Evolutionary conservation across 2,329 filamentous ascomycete genomes (phyloP), one percentile per base, ranked within the genome.

Genomic region (Xylariomycetidae sp.): DNA sequence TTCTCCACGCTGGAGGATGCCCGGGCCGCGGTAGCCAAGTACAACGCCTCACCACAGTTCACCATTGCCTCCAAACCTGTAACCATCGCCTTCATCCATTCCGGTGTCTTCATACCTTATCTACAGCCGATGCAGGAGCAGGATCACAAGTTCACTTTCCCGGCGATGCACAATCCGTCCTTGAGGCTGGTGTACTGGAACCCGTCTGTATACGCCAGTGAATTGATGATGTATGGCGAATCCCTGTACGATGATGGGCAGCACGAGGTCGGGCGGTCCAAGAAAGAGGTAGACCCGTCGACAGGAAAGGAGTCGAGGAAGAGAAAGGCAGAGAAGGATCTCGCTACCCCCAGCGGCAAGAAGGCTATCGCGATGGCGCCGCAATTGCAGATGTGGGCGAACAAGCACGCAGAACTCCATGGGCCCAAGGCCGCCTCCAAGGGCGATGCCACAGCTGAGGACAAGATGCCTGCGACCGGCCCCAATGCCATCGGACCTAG

Each of bases 91-190:
- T 87, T 83, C 46, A 88, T 89, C 24, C 85, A 92, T 44, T 76
- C 84, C n/a, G 85, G 85, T 5, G 85, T 92, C 3, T 92, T 93
- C 50, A 75, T 89, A 10, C 85, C 83, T 1, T 80, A 84, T 26
- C 68, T 82, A 30, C 73, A 79, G 31, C 68, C 71, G 6, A 37
- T 65, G 2, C 67, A 68, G 5, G 64, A 72, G 0, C 71, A 72
- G 13, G 73, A 68, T n/a, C 70, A 75, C 10, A 67, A 63, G 28
- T 79, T 79, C 53, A 82, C 80, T 0, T 89, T 90, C 50, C 69
- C 71, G 19, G 82, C 83, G 2, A 65, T 85, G 2, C 77, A 76
- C 44, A 88, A 88, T 47, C 69, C 79, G 2, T 65, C 70, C 0
- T 59, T 85, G 37, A 76, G 77, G 39, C 69, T 89, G 25, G 79